Evolutionary conservation across 352 stramenopile genomes (phyloP).

Genomic region (Phytophthora syringae): DNA sequence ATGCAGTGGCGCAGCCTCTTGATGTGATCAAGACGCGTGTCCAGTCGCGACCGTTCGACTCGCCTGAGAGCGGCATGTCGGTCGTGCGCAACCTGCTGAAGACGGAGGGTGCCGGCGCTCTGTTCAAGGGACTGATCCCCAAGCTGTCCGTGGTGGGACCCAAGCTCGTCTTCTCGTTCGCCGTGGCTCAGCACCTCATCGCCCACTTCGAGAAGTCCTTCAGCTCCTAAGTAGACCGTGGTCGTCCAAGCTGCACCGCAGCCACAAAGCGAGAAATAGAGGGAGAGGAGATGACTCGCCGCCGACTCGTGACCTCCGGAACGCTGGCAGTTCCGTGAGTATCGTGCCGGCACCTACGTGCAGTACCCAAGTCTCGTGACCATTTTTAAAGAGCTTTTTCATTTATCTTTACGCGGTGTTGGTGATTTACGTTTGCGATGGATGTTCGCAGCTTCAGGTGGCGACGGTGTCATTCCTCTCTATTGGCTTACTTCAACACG

Average conservation of each 20-base stretch:
- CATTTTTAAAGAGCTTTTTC: conserved; percentile 30
- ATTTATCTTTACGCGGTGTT: conserved; percentile 2
- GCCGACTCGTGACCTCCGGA: not conserved
- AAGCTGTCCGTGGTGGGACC: conserved; percentile 96
- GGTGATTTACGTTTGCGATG: conserved; percentile 4
- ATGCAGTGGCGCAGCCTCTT: conserved; percentile 89
- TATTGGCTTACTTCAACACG: conserved; percentile 15
- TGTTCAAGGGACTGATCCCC: conserved; percentile 96
- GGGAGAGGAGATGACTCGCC: conserved; percentile 8
- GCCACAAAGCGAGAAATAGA: conserved; percentile 19
- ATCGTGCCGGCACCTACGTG: conserved; percentile 14
- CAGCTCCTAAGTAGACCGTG: conserved; percentile 28
- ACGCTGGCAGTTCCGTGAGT: conserved; percentile 5
- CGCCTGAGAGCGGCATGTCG: conserved; percentile 88
- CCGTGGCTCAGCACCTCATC: conserved; percentile 95
- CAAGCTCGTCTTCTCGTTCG: conserved; percentile 97
- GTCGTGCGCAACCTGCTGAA: conserved; percentile 94
- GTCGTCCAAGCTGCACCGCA: no score
- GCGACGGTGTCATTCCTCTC: no score
- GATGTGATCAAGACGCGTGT: conserved; percentile 97
- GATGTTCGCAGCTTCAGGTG: not conserved
- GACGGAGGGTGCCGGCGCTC: conserved; percentile 89
- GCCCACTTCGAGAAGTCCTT: conserved; percentile 93
- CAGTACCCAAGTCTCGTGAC: conserved; percentile 14
- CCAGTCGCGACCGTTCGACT: conserved; percentile 94